These are phyloP conservation scores for Thielaviopsis ethacetica DNA, from an alignment of 2,329 filamentous ascomycete species.

Conservation along the genomic window DNA sequence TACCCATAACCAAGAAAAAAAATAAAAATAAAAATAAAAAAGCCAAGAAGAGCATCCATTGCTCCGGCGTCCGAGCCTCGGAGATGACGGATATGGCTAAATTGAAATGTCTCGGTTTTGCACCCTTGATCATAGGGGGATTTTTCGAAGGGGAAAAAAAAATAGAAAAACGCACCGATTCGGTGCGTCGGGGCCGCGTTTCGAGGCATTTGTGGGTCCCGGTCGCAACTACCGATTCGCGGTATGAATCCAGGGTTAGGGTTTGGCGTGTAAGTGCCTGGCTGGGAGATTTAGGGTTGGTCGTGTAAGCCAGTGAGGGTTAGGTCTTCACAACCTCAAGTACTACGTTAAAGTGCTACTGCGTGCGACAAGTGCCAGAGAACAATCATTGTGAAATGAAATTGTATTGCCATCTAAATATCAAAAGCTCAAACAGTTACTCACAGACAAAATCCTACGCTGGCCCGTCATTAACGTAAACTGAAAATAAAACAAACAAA, in stretches of 20 bases:
- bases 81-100: neutral
- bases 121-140: too few relatives aligned
- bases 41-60: neutral
- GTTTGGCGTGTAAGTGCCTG: neutral
- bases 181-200: conserved; percentile 1
- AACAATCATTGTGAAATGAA: neutral
- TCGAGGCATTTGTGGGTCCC: neutral
- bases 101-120: neutral
- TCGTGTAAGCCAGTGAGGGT: neutral
- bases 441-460: too few relatives aligned
- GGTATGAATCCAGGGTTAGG: neutral
- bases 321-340: neutral
- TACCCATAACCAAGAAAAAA: too few relatives aligned
- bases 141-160: neutral
- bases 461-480: neutral
- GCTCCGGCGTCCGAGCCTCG: neutral
- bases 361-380: neutral
- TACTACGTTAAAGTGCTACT: neutral
- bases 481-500: neutral
- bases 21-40: too few relatives aligned
- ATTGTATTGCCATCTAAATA: neutral
- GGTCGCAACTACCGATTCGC: neutral
- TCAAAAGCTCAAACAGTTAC: neutral
- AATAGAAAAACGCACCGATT: neutral
- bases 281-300: neutral